Evolutionary conservation across 2,329 filamentous ascomycete genomes (phyloP).

Genomic region (Diaporthe eres): DNA sequence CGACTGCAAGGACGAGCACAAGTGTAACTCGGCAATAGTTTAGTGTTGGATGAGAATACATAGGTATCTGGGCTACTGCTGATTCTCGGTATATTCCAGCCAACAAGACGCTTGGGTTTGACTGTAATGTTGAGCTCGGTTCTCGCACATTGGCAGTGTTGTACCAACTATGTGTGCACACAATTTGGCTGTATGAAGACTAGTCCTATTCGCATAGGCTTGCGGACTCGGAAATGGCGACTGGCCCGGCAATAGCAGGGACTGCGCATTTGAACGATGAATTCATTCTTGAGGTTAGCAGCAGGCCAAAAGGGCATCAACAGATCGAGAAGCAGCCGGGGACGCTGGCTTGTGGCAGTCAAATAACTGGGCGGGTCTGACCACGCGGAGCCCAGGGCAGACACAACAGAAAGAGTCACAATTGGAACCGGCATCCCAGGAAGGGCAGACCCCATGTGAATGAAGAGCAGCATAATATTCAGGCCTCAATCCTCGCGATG

Average conservation of each 20-base stretch:
- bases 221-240: background rate
- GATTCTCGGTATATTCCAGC: background rate
- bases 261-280: too few species aligned
- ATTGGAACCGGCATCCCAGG: rapidly evolving
- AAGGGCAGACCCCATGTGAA: background rate
- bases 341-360: background rate
- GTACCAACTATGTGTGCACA: too few species aligned
- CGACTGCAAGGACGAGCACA: background rate
- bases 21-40: background rate
- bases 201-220: background rate
- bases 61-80: background rate
- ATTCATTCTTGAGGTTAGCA: background rate
- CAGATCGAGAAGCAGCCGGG: background rate
- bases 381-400: too few species aligned
- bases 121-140: background rate
- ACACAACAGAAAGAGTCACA: background rate
- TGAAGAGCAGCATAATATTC: slow-evolving; percentile 21
- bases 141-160: too few species aligned
- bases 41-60: background rate
- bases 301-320: too few species aligned
- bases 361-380: too few species aligned
- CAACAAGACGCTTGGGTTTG: background rate
- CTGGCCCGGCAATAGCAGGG: background rate
- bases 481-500: background rate
- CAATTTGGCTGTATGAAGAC: too few species aligned